phyloP scores from a whole-genome alignment of 805 yeast species.

The Ogataea angusta region DNA sequence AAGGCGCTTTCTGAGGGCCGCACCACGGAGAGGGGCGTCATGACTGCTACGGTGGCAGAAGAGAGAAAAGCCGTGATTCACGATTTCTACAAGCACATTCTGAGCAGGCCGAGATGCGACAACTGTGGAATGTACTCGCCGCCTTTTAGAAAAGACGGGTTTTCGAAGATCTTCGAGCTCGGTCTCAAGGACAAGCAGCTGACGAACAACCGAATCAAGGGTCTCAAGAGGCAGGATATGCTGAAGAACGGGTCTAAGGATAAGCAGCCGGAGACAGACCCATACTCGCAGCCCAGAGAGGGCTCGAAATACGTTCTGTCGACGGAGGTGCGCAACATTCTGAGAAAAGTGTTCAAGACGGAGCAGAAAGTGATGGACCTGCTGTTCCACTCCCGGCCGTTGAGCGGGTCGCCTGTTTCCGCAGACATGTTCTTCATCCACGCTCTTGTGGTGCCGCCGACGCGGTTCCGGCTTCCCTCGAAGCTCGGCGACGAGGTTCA shows the following conservation, averaged over 20 bases:
- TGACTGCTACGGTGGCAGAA: slow-evolving; percentile 81
- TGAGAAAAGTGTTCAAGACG: slow-evolving; percentile 68
- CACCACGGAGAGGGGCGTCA: slow-evolving; percentile 61
- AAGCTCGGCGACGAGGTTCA: slow-evolving; percentile 95
- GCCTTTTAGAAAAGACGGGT: slow-evolving; percentile 90
- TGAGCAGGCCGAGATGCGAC: slow-evolving; percentile 84
- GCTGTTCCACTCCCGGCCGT: slow-evolving; percentile 81
- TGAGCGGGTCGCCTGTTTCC: slow-evolving; percentile 39
- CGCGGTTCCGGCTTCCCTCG: slow-evolving; percentile 94
- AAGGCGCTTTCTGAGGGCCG: slow-evolving; percentile 75
- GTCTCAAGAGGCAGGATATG: slow-evolving; percentile 70
- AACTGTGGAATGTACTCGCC: slow-evolving; percentile 97
- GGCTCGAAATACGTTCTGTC: slow-evolving; percentile 86
- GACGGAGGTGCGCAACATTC: slow-evolving; percentile 78
- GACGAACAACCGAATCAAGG: slow-evolving; percentile 79
- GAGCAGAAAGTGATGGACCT: slow-evolving; percentile 69
- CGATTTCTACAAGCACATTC: slow-evolving; percentile 69
- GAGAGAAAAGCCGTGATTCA: slow-evolving; percentile 74
- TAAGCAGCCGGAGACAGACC: slow-evolving; percentile 33
- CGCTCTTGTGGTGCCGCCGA: slow-evolving; percentile 90
- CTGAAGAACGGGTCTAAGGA: slow-evolving; percentile 35
- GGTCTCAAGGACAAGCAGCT: slow-evolving; percentile 79
- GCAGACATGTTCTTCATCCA: slow-evolving; percentile 91
- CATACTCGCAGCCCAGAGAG: slow-evolving; percentile 48
- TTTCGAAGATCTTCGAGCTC: slow-evolving; percentile 85